Evolutionary conservation across 257 asterid genomes (phyloP), one percentile per base, ranked within the genome.

Genomic region (Ocimum tenuiflorum): DNA sequence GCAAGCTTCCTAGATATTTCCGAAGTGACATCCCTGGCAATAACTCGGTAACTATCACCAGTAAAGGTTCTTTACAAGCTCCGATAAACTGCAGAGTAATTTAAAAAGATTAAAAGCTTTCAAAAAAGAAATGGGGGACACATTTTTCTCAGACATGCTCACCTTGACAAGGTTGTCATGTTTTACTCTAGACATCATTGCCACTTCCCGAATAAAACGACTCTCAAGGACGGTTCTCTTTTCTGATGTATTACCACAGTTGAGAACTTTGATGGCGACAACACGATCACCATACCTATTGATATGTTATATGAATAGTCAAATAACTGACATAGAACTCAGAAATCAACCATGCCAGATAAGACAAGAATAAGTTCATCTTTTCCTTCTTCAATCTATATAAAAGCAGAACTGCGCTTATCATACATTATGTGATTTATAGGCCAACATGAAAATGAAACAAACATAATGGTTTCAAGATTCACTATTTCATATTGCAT

Each of bases 131-230:
- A 27, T 27, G 2, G n/a, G 51, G 12, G 57, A 22, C 13, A 39
- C 8, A 38, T 11, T 17, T 31, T 31, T 45, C 9, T n/a, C 70
- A 20, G 46, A 10, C 29, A 54, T 15, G 54, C 63, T 59, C 80
- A 91, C 98, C 95, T 87, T 85, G 73, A 91, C 98, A 70, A 91
- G 98, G 71, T 91, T 91, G 39, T 87, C 91, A 67, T 91, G 98
- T 80, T 87, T 84, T 45, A 91, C 98, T 82, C 74, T 89, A 33
- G 89, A 89, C 98, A 91, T 89, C 98, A 91, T 91, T 31, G 83
- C 52, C 55, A 91, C 95, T 81, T 91, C 98, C 77, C 96, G 86
- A 63, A 80, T 82, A 81, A 91, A 91, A 22, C 96, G 95, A 65
- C 85, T 77, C 81, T 89, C 92, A 24, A 85, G 95, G 72, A 86